A percentile compares a stretch with the other conserved stretches of the same genome.
These are phyloP conservation scores for Eucalyptus pauciflora DNA, from an alignment of 345 rosid genomes.

Conservation along the genomic window DNA sequence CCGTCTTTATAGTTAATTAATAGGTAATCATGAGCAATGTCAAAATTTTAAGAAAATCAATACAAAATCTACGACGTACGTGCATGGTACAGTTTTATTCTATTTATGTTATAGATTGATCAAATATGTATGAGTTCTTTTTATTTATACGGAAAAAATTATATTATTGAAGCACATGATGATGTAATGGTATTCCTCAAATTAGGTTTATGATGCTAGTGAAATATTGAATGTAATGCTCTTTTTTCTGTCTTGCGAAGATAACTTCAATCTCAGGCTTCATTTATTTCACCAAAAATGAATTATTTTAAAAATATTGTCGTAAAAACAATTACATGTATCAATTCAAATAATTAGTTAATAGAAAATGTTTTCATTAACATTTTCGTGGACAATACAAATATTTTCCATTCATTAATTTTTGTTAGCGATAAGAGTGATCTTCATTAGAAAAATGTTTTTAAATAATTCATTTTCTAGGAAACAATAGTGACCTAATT, in stretches of 20 bases:
- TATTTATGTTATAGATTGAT: background rate
- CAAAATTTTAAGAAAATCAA: background rate
- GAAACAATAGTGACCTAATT: background rate
- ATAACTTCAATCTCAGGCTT: background rate
- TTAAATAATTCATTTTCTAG: background rate
- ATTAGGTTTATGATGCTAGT: background rate
- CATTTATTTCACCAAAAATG: no score
- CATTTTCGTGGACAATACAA: no score
- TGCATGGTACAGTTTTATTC: background rate
- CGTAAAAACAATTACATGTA: no score
- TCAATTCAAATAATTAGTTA: no score
- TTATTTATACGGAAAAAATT: background rate
- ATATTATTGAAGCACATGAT: background rate
- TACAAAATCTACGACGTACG: background rate
- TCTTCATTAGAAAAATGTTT: no score
- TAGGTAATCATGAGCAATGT: background rate
- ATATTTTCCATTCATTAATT: no score
- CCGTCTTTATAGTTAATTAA: background rate
- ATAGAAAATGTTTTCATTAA: no score
- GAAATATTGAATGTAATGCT: background rate
- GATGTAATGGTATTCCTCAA: background rate
- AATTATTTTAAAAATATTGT: no score
- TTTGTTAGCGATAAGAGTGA: background rate
- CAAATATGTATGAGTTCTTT: background rate
- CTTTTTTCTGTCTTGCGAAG: background rate